Percentiles rank a stretch among this genome's conserved stretches.
Conservation (phyloP, 306 rosid species). For the Glycine tomentella region DNA sequence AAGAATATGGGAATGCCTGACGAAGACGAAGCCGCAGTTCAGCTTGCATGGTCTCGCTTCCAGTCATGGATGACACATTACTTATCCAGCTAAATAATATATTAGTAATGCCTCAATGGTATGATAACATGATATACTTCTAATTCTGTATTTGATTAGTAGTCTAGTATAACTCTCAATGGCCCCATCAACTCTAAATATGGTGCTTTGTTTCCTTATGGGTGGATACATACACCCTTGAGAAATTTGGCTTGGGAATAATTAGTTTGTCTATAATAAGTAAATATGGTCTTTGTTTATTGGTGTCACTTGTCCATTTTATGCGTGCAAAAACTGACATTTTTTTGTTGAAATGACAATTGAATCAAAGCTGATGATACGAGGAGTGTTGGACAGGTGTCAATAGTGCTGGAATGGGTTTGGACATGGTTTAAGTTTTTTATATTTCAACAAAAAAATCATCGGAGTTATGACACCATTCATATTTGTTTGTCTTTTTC, state of each 20-base stretch:
- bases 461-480: background rate
- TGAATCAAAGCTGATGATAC: too few species aligned
- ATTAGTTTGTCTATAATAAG: conserved; percentile 34
- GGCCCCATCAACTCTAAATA: background rate
- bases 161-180: background rate
- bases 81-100: conserved; percentile 54
- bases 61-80: conserved; percentile 80
- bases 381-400: too few species aligned
- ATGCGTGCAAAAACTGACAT: background rate
- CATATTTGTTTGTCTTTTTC: conserved; percentile 2
- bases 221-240: conserved; percentile 24
- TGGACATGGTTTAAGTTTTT: background rate
- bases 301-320: conserved; percentile 9
- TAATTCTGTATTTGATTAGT: background rate
- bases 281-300: conserved; percentile 19
- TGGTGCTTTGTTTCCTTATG: conserved; percentile 24
- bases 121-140: background rate
- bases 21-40: conserved; percentile 76
- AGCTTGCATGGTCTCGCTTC: conserved; percentile 94
- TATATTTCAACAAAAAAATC: background rate
- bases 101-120: background rate
- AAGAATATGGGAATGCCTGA: conserved; percentile 86
- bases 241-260: conserved; percentile 16
- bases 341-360: background rate
- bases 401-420: too few species aligned